phyloP scores from a whole-genome alignment of 2,329 filamentous ascomycete species.

The Leptoxyphium fumago region DNA sequence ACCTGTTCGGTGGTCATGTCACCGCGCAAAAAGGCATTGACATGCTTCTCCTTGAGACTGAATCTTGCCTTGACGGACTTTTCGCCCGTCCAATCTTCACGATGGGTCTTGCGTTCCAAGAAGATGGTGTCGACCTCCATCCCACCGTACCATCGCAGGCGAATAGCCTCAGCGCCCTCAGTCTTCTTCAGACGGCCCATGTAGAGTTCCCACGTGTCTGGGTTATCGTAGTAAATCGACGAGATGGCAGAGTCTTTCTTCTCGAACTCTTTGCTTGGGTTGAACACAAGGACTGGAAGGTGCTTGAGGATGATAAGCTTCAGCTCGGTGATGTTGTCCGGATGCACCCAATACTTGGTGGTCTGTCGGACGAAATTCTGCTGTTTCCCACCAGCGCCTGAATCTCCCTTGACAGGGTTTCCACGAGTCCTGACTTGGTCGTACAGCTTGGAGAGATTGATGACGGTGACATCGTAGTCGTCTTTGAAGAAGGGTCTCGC shows the following conservation, averaged over 20 bases:
- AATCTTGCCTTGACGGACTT: constrained; percentile 98
- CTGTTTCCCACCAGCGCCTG: constrained; percentile 76
- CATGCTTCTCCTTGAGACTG: constrained; percentile 88
- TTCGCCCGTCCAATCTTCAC: constrained; percentile 97
- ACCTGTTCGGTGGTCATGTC: constrained; percentile 71
- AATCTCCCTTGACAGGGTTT: constrained; percentile 83
- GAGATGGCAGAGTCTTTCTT: constrained; percentile 84
- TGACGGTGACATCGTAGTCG: constrained; percentile 91
- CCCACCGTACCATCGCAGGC: constrained; percentile 90
- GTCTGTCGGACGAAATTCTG: constrained; percentile 95
- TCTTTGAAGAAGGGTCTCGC: constrained; percentile 98
- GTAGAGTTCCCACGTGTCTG: constrained; percentile 86
- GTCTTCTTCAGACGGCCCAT: constrained; percentile 92
- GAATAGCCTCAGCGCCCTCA: constrained; percentile 91
- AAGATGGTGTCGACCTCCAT: constrained; percentile 95
- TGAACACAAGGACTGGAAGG: constrained; percentile 92
- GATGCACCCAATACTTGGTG: constrained; percentile 99
- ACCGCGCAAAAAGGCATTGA: constrained; percentile 79
- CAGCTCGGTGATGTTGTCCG: constrained; percentile 93
- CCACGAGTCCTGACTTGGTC: constrained; percentile 87
- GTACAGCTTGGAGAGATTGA: constrained; percentile 89
- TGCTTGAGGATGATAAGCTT: constrained; percentile 98
- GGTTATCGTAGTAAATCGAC: constrained; percentile 96
- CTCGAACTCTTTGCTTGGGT: constrained; percentile 91
- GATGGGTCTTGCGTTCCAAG: constrained; percentile 92